These are phyloP conservation scores for Scleroderma bovista DNA, from an alignment of 768 basidiomycete genomes.

Conservation along the genomic window DNA sequence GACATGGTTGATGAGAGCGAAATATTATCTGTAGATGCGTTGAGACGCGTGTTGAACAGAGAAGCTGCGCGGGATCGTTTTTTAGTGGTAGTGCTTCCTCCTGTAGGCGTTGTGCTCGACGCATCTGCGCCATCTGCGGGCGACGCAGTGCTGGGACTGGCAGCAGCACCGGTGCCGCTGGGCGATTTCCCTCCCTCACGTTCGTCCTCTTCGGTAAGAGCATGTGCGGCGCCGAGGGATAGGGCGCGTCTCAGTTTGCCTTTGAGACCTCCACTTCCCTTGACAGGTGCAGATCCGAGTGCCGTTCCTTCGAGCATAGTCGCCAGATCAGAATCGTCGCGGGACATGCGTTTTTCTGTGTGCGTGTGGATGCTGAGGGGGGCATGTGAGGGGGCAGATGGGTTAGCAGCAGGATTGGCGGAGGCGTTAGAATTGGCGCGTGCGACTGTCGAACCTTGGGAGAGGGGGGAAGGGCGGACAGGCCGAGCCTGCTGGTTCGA, in stretches of 20 bases:
- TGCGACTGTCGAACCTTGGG: constrained; percentile 24
- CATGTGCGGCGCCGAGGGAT: constrained; percentile 53
- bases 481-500: constrained; percentile 24
- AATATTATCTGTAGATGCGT: constrained; percentile 91
- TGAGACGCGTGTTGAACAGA: constrained; percentile 84
- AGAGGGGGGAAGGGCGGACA: constrained; percentile 27
- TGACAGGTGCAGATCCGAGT: constrained; percentile 32
- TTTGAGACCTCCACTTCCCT: constrained; percentile 64
- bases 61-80: constrained; percentile 68
- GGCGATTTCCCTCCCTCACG: constrained; percentile 15
- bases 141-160: constrained; percentile 18
- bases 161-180: constrained; percentile 16
- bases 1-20: constrained; percentile 92
- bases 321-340: constrained; percentile 67
- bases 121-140: constrained; percentile 25
- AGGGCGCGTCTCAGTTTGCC: constrained; percentile 70
- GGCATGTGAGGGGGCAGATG: constrained; percentile 4
- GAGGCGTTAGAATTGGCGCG: constrained; percentile 7
- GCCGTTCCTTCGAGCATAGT: constrained; percentile 41
- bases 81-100: constrained; percentile 35
- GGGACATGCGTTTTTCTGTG: constrained; percentile 72
- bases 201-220: constrained; percentile 52
- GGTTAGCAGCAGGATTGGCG: constrained; percentile 10
- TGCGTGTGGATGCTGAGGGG: constrained; percentile 31
- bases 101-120: constrained; percentile 14